Percentiles rank a stretch among this genome's conserved stretches.
Conservation (phyloP, 2,329 filamentous ascomycete genomes). For the Monilinia laxa region DNA sequence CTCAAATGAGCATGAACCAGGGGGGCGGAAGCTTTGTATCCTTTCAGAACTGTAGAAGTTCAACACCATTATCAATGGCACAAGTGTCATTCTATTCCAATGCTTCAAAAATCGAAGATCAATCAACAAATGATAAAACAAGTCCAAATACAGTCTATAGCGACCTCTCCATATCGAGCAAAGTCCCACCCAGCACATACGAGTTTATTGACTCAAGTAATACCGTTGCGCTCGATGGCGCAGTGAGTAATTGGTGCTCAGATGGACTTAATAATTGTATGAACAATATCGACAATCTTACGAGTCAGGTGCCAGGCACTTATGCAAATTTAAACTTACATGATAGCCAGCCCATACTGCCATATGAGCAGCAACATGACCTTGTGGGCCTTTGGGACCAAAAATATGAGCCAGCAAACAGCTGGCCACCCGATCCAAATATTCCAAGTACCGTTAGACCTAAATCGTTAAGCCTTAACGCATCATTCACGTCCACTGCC, state of each 20-base stretch:
- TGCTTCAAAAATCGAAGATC: slow-evolving; percentile 16
- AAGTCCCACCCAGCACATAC: background rate
- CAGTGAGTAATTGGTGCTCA: slow-evolving; percentile 26
- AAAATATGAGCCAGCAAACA: background rate
- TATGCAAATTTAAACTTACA: slow-evolving; percentile 23
- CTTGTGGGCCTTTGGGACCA: slow-evolving; percentile 26
- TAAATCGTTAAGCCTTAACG: slow-evolving; percentile 31
- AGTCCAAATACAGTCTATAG: slow-evolving; percentile 27
- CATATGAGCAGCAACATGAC: slow-evolving; percentile 15
- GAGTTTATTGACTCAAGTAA: background rate
- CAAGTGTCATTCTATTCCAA: slow-evolving; percentile 23
- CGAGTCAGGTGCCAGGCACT: background rate
- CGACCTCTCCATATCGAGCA: slow-evolving; percentile 24
- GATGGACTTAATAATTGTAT: background rate
- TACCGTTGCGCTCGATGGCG: background rate
- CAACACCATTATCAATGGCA: slow-evolving; percentile 22
- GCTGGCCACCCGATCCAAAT: slow-evolving; percentile 25
- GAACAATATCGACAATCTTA: background rate
- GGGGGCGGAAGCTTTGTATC: slow-evolving; percentile 32
- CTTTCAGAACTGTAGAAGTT: slow-evolving; percentile 27
- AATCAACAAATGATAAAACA: slow-evolving; percentile 24
- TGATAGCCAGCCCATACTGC: slow-evolving; percentile 29
- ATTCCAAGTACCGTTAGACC: slow-evolving; percentile 35
- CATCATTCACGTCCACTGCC: slow-evolving; percentile 26
- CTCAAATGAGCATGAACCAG: slow-evolving; percentile 27